Percentiles rank a stretch among this genome's conserved stretches.
Evolutionary conservation across 1,284 basidiomycete species (phyloP).

Genomic region (Leccinum pachyderme): DNA sequence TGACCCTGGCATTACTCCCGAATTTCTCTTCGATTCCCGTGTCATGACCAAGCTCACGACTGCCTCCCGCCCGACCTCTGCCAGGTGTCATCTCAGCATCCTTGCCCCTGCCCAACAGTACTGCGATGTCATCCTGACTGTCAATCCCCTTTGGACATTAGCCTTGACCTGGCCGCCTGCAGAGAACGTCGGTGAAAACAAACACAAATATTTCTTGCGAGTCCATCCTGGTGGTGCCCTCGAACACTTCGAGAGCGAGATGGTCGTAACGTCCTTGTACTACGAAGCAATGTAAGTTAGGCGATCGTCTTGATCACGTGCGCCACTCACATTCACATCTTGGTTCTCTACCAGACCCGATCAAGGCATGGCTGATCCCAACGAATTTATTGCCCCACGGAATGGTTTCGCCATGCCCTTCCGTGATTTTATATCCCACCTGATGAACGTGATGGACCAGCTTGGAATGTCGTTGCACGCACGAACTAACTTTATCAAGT

Average conservation of each 20-base stretch:
- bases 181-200: conserved; percentile 62
- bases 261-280: conserved; percentile 72
- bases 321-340: conserved; percentile 8
- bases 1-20: conserved; percentile 58
- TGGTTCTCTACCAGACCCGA: conserved; percentile 54
- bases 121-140: conserved; percentile 69
- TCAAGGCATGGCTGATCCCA: conserved; percentile 65
- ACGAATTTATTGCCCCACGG: conserved; percentile 69
- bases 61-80: conserved; percentile 66
- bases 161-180: conserved; percentile 73
- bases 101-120: conserved; percentile 69
- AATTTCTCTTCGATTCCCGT: conserved; percentile 70
- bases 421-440: conserved; percentile 71
- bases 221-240: conserved; percentile 77
- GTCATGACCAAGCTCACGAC: conserved; percentile 70
- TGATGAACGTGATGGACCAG: conserved; percentile 73
- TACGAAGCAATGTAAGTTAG: conserved; percentile 74
- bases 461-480: conserved; percentile 77
- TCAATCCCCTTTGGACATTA: conserved; percentile 68
- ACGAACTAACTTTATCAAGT: conserved; percentile 77
- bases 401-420: conserved; percentile 81
- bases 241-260: conserved; percentile 77
- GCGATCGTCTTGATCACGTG: conserved; percentile 25
- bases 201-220: conserved; percentile 75
- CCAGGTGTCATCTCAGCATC: conserved; percentile 71